A percentile compares a stretch with the other conserved stretches of the same genome.
These are phyloP conservation scores for Populus simonii DNA, from an alignment of 345 rosid genomes.

Conservation along the genomic window DNA sequence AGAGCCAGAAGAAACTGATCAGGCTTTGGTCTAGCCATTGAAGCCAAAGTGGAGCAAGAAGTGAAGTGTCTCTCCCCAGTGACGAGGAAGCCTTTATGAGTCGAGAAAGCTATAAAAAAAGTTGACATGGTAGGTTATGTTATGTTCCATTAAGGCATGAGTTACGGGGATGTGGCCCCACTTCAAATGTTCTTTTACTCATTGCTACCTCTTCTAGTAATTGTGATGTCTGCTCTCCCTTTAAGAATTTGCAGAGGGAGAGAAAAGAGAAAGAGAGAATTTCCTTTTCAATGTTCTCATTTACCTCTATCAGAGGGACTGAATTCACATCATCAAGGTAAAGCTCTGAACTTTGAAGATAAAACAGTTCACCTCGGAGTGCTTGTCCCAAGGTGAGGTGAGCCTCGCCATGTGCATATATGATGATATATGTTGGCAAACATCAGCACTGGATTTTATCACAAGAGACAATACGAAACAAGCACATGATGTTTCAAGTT, in stretches of 20 bases:
- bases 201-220: background rate
- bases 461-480: too few relatives aligned
- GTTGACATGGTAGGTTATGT: background rate
- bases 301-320: background rate
- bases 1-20: background rate
- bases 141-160: conserved; percentile 9
- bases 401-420: too few relatives aligned
- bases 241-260: background rate
- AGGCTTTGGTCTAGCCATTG: conserved; percentile 31
- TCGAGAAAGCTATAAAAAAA: background rate
- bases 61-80: background rate
- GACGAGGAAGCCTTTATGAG: background rate
- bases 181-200: background rate
- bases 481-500: too few relatives aligned
- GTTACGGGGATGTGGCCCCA: conserved; percentile 15
- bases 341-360: too few relatives aligned
- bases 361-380: too few relatives aligned
- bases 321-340: background rate
- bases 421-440: too few relatives aligned
- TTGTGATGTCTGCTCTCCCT: background rate
- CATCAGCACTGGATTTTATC: too few relatives aligned
- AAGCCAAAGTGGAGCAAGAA: background rate
- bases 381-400: too few relatives aligned
- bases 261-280: background rate
- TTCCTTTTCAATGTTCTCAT: background rate